These are phyloP conservation scores for Rhexocercosporidium sp. DNA, from an alignment of 2,329 filamentous ascomycete genomes.

Conservation along the genomic window DNA sequence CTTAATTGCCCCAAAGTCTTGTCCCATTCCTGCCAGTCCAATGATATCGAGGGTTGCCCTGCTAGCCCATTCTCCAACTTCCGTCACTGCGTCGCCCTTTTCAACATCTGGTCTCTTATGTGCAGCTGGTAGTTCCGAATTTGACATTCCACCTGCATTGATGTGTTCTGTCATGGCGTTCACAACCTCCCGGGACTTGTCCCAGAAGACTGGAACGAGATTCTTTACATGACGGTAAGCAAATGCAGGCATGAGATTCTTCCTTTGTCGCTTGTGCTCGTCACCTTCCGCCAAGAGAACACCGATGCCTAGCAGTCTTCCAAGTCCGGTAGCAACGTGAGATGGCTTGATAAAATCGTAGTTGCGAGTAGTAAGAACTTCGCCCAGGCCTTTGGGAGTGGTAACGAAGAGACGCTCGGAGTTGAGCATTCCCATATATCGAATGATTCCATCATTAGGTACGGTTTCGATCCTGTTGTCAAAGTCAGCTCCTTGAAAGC, in stretches of 20 bases:
- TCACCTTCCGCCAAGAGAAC: constrained; percentile 87
- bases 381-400: constrained; percentile 68
- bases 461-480: constrained; percentile 58
- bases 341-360: constrained; percentile 73
- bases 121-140: constrained; percentile 37
- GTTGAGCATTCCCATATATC: constrained; percentile 68
- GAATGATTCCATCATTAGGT: constrained; percentile 71
- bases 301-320: constrained; percentile 70
- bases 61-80: constrained; percentile 67
- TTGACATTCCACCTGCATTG: constrained; percentile 44
- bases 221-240: constrained; percentile 86
- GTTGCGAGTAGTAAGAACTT: constrained; percentile 70
- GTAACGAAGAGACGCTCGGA: constrained; percentile 65
- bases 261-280: constrained; percentile 82
- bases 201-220: constrained; percentile 84
- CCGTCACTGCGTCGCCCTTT: constrained; percentile 51
- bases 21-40: constrained; percentile 71
- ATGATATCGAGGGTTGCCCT: constrained; percentile 78
- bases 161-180: constrained; percentile 62
- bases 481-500: neutral
- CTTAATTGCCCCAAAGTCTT: constrained; percentile 70
- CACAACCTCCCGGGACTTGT: constrained; percentile 72
- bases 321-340: constrained; percentile 59
- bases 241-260: constrained; percentile 81
- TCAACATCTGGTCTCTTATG: constrained; percentile 26